Percentiles rank a stretch among this genome's conserved stretches.
Conservation (phyloP, 768 basidiomycete genomes). For the Russula dissimulans region DNA sequence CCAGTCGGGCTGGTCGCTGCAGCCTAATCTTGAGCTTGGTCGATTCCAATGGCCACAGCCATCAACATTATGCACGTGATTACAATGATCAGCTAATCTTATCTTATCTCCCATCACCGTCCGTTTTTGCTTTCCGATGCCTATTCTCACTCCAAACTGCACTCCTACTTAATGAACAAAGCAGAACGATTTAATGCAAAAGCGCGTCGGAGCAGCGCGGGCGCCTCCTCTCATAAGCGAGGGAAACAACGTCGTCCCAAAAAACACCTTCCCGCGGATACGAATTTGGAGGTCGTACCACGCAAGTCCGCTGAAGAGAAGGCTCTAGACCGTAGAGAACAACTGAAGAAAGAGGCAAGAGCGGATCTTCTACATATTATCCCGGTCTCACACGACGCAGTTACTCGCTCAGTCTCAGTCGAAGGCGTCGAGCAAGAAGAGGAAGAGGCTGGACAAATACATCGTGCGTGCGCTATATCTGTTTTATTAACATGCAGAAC, state of each 20-base stretch:
- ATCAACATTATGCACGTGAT: no score
- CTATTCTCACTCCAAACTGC: no score
- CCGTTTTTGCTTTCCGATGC: no score
- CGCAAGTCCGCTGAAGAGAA: constrained; percentile 25
- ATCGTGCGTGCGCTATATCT: constrained; percentile 29
- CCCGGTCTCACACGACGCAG: background rate
- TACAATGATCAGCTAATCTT: no score
- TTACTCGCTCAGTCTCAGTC: constrained; percentile 21
- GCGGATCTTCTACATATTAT: background rate
- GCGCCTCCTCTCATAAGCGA: constrained; percentile 54
- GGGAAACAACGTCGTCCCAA: constrained; percentile 28
- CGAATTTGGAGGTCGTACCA: constrained; percentile 22
- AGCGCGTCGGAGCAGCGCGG: constrained; percentile 49
- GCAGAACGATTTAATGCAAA: constrained; percentile 47
- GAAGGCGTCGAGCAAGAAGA: constrained; percentile 39
- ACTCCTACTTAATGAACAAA: constrained; percentile 1
- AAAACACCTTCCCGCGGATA: constrained; percentile 3
- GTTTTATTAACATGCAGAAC: background rate
- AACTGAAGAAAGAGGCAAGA: constrained; percentile 25
- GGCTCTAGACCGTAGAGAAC: constrained; percentile 23
- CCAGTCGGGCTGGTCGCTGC: background rate
- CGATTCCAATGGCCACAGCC: no score
- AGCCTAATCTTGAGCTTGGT: background rate
- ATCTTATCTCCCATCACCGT: no score
- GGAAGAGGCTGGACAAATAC: constrained; percentile 41